These are phyloP conservation scores for Mycena latifolia DNA, from an alignment of 768 basidiomycete genomes.

Conservation along the genomic window DNA sequence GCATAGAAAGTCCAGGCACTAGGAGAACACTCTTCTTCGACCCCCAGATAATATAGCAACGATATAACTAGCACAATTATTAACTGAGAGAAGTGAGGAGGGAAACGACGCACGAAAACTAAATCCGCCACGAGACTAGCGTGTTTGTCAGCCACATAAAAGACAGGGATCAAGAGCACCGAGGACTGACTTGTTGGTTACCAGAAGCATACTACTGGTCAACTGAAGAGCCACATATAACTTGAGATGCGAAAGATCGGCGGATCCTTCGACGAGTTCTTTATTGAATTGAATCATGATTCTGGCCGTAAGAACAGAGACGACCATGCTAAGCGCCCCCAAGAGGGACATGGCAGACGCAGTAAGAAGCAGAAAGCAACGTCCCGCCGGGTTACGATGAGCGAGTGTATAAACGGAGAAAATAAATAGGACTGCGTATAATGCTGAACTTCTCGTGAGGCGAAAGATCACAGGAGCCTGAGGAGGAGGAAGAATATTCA, in stretches of 20 bases:
- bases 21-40: slow-evolving; percentile 13
- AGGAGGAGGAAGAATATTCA: not conserved
- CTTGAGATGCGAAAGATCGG: slow-evolving; percentile 8
- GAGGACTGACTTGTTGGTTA: slow-evolving; percentile 19
- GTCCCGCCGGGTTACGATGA: slow-evolving; percentile 14
- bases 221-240: slow-evolving; percentile 11
- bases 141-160: not conserved
- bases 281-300: slow-evolving; percentile 16
- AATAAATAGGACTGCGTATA: slow-evolving; percentile 14
- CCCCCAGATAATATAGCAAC: slow-evolving; percentile 22
- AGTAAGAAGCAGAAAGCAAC: slow-evolving; percentile 14
- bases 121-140: slow-evolving; percentile 15
- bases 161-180: not conserved
- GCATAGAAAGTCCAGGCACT: slow-evolving; percentile 4
- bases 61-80: slow-evolving; percentile 11
- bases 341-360: slow-evolving; percentile 19
- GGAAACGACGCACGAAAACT: slow-evolving; percentile 6
- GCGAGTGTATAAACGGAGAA: slow-evolving; percentile 21
- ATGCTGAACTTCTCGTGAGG: slow-evolving; percentile 3
- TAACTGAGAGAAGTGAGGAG: not conserved
- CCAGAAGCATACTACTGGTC: slow-evolving; percentile 13
- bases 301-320: slow-evolving; percentile 5
- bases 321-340: slow-evolving; percentile 7
- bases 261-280: slow-evolving; percentile 9
- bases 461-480: not conserved